Base-by-base conservation (phyloP, 2,329 filamentous ascomycete genomes). In the Xylaria sp. region DNA sequence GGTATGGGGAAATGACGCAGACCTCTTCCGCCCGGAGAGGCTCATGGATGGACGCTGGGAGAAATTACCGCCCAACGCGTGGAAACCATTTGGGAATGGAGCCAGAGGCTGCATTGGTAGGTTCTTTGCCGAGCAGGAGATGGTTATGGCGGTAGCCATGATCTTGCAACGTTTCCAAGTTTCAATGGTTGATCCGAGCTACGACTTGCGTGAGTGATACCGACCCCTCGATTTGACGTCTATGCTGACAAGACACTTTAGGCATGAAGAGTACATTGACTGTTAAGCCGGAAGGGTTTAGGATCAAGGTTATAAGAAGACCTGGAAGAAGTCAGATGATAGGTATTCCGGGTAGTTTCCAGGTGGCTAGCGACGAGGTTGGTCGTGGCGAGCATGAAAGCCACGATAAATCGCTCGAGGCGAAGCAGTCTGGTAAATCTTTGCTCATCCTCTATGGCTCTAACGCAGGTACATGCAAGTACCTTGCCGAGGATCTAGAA, bases 141-240 rank as follows among this genome's bases (percentile, higher is more conserved):
- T 78, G 6, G 64, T 84, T 3, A 72, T 85, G 8, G 71, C 71
- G 25, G 68, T 68, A 11, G 85, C 86, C 0, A 81, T 90, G 70
- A 72, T 91, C 13, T 77, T 92, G 55, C 89, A 91, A 68, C 90
- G 87, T 68, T 91, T 92, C 76, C 83, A 90, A 65, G 85, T 92
- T 60, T 78, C 80, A 48, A 75, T 87, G 59, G 83, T 83, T 35
- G 83, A 92, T 63, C 84, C 88, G 0, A 79, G 77, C 63, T 90
- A 90, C 65, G 71, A 81, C 29, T 73, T 90, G 60, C 76, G 58
- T 61, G 37, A 43, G 61, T 58, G 6, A 31, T 27, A n/a, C 25
- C 21, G 27, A 21, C 23, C 5, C 4, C 27, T 35, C 21, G 19
- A 13, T 52, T 13, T 13, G 3, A 15, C 5, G 25, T 1, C 17